Evolutionary conservation across 2,329 filamentous ascomycete genomes (phyloP).

Genomic region (Beauveria scarabaeidicola): DNA sequence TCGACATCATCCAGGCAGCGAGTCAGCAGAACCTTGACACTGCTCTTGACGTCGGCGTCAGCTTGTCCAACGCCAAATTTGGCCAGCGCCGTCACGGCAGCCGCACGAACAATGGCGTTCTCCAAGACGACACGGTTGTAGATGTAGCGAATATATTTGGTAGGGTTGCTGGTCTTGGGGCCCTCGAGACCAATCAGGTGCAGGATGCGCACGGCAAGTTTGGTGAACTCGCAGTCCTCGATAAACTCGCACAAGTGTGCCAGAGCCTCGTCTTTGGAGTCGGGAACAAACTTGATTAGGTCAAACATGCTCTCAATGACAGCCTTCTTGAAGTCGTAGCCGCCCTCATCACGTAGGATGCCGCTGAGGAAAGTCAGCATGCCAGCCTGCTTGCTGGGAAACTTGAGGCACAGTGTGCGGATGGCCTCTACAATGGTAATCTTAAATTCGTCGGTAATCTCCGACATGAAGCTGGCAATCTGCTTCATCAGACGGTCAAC

Average conservation of each 20-base stretch:
- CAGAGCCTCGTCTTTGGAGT: constrained; percentile 71
- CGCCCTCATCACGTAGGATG: constrained; percentile 93
- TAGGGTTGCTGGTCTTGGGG: constrained; percentile 88
- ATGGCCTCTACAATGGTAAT: constrained; percentile 99
- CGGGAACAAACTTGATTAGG: constrained; percentile 96
- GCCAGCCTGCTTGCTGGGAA: constrained; percentile 93
- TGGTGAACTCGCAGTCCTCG: constrained; percentile 98
- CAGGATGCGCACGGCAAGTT: constrained; percentile 88
- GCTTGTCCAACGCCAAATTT: constrained; percentile 97
- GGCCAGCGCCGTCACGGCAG: constrained; percentile 87
- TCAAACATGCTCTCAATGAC: constrained; percentile 99
- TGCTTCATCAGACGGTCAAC: constrained; percentile 98
- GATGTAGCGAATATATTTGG: constrained; percentile 98
- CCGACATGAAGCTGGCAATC: constrained; percentile 95
- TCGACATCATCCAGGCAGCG: constrained; percentile 94
- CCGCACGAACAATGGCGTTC: constrained; percentile 90
- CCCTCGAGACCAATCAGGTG: constrained; percentile 92
- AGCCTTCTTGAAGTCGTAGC: constrained; percentile 95
- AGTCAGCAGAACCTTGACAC: constrained; percentile 83
- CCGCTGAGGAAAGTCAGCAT: constrained; percentile 97
- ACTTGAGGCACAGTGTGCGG: constrained; percentile 91
- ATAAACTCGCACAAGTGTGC: constrained; percentile 98
- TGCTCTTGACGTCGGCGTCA: constrained; percentile 93
- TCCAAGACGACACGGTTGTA: constrained; percentile 97
- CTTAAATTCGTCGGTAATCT: constrained; percentile 99